A percentile compares a stretch with the other conserved stretches of the same genome.
Evolutionary conservation across 192 early-diverging fungal genomes (phyloP).

Genomic region (Ambispora gerdemannii): DNA sequence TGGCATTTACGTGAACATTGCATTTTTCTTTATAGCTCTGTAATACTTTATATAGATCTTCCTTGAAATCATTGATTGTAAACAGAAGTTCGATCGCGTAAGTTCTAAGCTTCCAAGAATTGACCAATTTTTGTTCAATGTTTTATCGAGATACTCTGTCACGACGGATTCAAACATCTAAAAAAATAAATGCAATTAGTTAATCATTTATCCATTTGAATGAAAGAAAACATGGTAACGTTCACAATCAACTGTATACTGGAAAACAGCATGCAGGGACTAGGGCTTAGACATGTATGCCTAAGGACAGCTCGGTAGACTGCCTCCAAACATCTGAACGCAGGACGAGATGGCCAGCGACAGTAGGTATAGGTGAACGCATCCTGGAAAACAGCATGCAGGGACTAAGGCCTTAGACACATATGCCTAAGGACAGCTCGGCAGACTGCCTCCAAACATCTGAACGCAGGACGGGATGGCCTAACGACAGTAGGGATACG

Average conservation of each 20-base stretch:
- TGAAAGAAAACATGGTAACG: neutral
- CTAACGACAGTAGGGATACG: slow-evolving; percentile 23
- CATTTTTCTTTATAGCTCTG: neutral
- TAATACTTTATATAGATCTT: neutral
- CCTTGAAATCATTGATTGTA: neutral
- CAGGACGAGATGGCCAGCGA: no score
- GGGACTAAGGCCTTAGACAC: slow-evolving; percentile 21
- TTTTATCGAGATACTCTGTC: neutral
- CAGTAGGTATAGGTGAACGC: no score
- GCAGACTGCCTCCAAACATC: slow-evolving; percentile 16
- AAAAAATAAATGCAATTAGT: neutral
- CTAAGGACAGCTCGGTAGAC: no score
- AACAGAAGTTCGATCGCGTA: neutral
- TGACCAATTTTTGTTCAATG: neutral
- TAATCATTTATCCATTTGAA: neutral
- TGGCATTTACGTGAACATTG: neutral
- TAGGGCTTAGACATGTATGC: no score
- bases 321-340: no score
- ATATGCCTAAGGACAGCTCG: slow-evolving; percentile 17
- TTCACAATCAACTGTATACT: slow-evolving; percentile 10
- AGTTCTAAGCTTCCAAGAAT: no score
- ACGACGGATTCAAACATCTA: slow-evolving; percentile 7
- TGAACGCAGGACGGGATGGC: no score
- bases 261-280: slow-evolving; percentile 5
- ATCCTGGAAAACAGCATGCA: no score